These are phyloP conservation scores for Xylariaceae sp. DNA, from an alignment of 2,329 filamentous ascomycete species.

Conservation along the genomic window DNA sequence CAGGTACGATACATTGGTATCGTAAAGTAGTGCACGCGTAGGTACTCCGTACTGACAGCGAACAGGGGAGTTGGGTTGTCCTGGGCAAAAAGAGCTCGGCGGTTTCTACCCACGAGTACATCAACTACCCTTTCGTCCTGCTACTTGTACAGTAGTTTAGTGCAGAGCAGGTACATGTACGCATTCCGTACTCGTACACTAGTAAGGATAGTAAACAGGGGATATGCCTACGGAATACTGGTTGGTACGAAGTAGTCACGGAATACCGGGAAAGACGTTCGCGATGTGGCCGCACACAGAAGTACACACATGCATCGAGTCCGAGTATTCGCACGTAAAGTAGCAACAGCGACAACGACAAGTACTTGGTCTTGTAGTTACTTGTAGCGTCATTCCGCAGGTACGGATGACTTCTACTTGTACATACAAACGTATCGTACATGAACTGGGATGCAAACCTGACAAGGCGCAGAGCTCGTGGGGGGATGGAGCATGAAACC, in stretches of 20 bases:
- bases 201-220: constrained; percentile 7
- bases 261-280: no score
- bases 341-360: no score
- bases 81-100: constrained; percentile 13
- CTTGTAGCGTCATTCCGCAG: not conserved
- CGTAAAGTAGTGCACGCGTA: no score
- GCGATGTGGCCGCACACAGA: no score
- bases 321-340: not conserved
- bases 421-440: not conserved
- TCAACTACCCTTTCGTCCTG: not conserved
- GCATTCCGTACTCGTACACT: not conserved
- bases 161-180: no score
- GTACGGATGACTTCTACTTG: not conserved
- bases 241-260: not conserved
- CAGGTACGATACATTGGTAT: no score
- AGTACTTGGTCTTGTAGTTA: no score
- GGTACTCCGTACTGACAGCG: not conserved
- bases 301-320: not conserved
- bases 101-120: not conserved
- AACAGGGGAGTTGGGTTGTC: constrained; percentile 9
- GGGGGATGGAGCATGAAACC: not conserved
- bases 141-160: no score
- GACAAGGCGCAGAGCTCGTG: constrained; percentile 9
- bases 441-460: constrained; percentile 18
- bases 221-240: not conserved